Evolutionary conservation across 148 eudicot genomes (phyloP).

Genomic region (Nyssa sinensis): DNA sequence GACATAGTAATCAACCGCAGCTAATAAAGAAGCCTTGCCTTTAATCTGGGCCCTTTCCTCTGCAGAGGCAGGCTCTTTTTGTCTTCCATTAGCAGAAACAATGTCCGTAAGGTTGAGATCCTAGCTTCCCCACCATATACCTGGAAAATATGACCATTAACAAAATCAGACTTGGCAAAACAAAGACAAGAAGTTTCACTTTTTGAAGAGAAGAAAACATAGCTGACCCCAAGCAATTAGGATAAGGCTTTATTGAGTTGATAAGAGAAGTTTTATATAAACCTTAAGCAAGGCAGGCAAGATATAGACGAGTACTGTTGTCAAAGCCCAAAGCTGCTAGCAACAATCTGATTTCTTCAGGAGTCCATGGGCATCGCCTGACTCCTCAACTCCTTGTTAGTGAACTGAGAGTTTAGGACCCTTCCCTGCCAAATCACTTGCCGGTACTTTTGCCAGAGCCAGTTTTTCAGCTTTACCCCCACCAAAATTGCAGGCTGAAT

Average conservation of each 20-base stretch:
- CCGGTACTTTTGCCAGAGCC: conserved; percentile 86
- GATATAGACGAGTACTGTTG: conserved; percentile 84
- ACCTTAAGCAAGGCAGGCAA: conserved; percentile 99
- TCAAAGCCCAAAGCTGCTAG: conserved; percentile 93
- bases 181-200: not conserved
- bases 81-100: conserved; percentile 89
- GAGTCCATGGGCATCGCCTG: conserved; percentile 95
- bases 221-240: conserved; percentile 1
- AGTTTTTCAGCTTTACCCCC: conserved; percentile 92
- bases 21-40: conserved; percentile 92
- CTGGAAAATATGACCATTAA: conserved; percentile 27
- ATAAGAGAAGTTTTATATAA: not conserved
- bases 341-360: conserved; percentile 92
- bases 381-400: conserved; percentile 86
- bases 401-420: conserved; percentile 89
- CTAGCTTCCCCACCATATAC: conserved; percentile 91
- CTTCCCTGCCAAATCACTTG: conserved; percentile 95
- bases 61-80: conserved; percentile 81
- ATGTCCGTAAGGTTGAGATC: conserved; percentile 58
- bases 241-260: not conserved
- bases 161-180: not conserved
- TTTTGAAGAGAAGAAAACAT: not conserved
- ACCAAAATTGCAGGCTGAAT: conserved; percentile 98
- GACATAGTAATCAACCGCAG: conserved; percentile 92
- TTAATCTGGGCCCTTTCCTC: conserved; percentile 74